Percentiles rank a stretch among this genome's conserved stretches.
phyloP scores from a whole-genome alignment of 352 stramenopile genomes.

The Aphanomyces euteiches region DNA sequence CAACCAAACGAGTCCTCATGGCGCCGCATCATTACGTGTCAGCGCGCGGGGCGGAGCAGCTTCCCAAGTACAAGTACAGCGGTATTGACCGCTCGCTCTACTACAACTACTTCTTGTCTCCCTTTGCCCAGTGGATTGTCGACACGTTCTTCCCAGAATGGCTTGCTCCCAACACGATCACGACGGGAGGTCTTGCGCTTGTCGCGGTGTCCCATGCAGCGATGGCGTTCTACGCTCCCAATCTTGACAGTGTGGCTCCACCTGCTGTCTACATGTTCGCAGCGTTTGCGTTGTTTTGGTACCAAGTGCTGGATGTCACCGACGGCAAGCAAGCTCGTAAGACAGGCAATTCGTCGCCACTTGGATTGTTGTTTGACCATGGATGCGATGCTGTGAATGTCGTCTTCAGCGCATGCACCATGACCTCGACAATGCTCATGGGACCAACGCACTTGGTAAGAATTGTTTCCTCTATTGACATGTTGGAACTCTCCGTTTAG shows the following conservation, averaged over 20 bases:
- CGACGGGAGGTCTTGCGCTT: slow-evolving; percentile 64
- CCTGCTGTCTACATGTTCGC: slow-evolving; percentile 68
- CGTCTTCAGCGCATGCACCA: slow-evolving; percentile 76
- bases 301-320: slow-evolving; percentile 82
- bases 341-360: slow-evolving; percentile 79
- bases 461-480: too few species aligned
- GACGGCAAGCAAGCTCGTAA: slow-evolving; percentile 85
- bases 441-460: slow-evolving; percentile 39
- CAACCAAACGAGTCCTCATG: not conserved
- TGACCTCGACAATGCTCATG: slow-evolving; percentile 83
- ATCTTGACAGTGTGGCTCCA: slow-evolving; percentile 73
- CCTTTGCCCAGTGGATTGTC: slow-evolving; percentile 67
- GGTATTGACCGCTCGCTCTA: slow-evolving; percentile 74
- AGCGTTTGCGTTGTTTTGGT: slow-evolving; percentile 62
- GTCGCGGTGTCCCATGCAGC: slow-evolving; percentile 68
- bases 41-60: slow-evolving; percentile 57
- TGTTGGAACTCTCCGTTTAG: slow-evolving; percentile 37
- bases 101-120: slow-evolving; percentile 82
- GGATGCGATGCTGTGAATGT: slow-evolving; percentile 82
- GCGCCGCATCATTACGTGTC: slow-evolving; percentile 48
- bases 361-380: slow-evolving; percentile 82
- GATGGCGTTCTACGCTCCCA: slow-evolving; percentile 80
- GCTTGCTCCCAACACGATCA: slow-evolving; percentile 80
- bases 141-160: slow-evolving; percentile 64
- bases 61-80: slow-evolving; percentile 82